Evolutionary conservation across 805 yeast genomes (phyloP).

Genomic region (Kodamaea hsintzibuensis): DNA sequence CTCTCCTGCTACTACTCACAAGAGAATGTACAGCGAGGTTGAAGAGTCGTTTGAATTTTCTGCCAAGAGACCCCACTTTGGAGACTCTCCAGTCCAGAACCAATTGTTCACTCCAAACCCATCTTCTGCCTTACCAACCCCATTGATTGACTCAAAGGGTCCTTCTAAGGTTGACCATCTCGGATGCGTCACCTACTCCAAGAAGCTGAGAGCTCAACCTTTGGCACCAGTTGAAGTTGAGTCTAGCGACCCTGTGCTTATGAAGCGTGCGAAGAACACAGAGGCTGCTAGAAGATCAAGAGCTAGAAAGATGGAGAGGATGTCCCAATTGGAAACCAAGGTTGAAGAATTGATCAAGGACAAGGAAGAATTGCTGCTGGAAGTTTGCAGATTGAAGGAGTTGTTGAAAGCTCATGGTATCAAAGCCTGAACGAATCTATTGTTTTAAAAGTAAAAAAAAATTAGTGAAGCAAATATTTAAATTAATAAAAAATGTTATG

Average conservation of each 20-base stretch:
- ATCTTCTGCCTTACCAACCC: slow-evolving; percentile 35
- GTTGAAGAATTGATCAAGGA: slow-evolving; percentile 64
- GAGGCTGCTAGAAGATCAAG: slow-evolving; percentile 96
- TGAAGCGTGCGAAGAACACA: slow-evolving; percentile 95
- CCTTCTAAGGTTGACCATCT: slow-evolving; percentile 62
- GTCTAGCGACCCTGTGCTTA: slow-evolving; percentile 64
- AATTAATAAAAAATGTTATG: not conserved
- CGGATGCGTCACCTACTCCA: slow-evolving; percentile 74
- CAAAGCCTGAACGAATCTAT: not conserved
- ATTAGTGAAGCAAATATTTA: not conserved
- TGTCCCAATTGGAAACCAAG: slow-evolving; percentile 76
- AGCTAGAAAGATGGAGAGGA: slow-evolving; percentile 88
- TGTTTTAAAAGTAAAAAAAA: not conserved
- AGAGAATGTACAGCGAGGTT: slow-evolving; percentile 8
- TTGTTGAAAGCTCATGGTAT: slow-evolving; percentile 32
- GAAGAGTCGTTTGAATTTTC: not conserved
- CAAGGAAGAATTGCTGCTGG: slow-evolving; percentile 61
- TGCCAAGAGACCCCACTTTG: not conserved
- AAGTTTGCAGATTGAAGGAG: slow-evolving; percentile 59
- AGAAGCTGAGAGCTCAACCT: slow-evolving; percentile 74
- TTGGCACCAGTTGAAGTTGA: slow-evolving; percentile 65
- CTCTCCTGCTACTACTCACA: slow-evolving; percentile 16
- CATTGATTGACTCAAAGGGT: slow-evolving; percentile 24
- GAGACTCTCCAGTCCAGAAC: slow-evolving; percentile 8
- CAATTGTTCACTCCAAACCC: slow-evolving; percentile 33